Evolutionary conservation across 345 rosid species (phyloP).

Genomic region (Passiflora organensis): DNA sequence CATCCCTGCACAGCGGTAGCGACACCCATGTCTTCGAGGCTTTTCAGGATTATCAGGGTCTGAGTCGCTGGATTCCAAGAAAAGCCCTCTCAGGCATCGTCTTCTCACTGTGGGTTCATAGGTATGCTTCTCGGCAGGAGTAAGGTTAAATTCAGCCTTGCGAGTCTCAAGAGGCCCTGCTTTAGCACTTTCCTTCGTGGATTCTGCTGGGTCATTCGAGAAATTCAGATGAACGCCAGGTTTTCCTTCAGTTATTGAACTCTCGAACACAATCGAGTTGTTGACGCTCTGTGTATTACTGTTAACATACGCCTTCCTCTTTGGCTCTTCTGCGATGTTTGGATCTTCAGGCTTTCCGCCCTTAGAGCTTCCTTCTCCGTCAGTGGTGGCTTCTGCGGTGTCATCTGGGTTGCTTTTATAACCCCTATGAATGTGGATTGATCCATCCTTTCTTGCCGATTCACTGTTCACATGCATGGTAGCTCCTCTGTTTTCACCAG

Average conservation of each 20-base stretch:
- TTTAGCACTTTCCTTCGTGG: conserved; percentile 18
- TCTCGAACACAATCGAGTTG: conserved; percentile 55
- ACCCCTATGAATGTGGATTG: conserved; percentile 53
- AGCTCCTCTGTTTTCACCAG: conserved; percentile 92
- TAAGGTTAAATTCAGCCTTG: conserved; percentile 31
- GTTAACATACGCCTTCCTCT: conserved; percentile 46
- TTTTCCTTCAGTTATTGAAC: conserved; percentile 47
- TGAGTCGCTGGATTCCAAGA: conserved; percentile 69
- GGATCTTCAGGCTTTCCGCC: too few species aligned
- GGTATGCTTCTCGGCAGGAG: conserved; percentile 45
- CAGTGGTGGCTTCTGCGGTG: conserved; percentile 48
- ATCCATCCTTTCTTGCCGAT: conserved; percentile 38
- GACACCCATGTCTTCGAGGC: conserved; percentile 73
- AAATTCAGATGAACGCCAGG: conserved; percentile 62
- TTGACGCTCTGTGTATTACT: conserved; percentile 64
- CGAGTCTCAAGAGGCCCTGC: conserved; percentile 24
- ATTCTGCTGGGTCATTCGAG: conserved; percentile 15
- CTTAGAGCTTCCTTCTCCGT: conserved; percentile 44
- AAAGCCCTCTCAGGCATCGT: conserved; percentile 71
- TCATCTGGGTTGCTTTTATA: conserved; percentile 58
- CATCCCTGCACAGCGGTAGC: conserved; percentile 38
- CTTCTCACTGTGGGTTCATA: conserved; percentile 57
- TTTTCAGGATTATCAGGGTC: conserved; percentile 59
- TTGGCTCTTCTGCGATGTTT: conserved; percentile 27
- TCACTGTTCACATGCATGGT: conserved; percentile 50